Evolutionary conservation across 108 stramenopile species (phyloP), one percentile per base, ranked within the genome.

Genomic region (Aurantiochytrium sp.): DNA sequence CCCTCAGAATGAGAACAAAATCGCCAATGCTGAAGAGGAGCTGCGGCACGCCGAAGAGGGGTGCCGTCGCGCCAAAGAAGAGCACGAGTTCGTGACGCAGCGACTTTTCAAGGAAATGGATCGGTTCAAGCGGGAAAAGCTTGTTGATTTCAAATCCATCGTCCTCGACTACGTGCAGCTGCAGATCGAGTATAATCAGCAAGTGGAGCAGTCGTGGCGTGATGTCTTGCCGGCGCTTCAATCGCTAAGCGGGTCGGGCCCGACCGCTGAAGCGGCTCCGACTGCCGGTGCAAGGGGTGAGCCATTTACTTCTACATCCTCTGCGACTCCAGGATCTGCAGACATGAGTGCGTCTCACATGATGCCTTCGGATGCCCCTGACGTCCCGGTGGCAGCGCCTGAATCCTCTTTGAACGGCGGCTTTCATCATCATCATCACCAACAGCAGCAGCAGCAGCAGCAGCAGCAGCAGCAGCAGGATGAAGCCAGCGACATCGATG

Each of bases 61-160:
- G 6, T 94, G 95, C 44, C 92, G 96, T 29, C 83, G 90, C 19
- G 96, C 97, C 4, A 92, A 93, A 44, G 95, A 96, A 83, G 96
- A 96, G 73, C 97, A 97, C 94, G 95, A 96, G 58, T 91, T 94
- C 5, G 95, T 95, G 29, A 94, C 94, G 58, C 96, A 96, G 87
- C 94, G 98, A 10, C 96, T 97, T 4, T 90, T 98, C 45, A 93
- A 96, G n/a, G 98, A 98, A 92, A 97, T 98, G 18, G 97, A 96
- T 91, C 95, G 98, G 44, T 98, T 98, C 96, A 97, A 97, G 92
- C 60, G 96, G 25, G 97, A 98, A 89, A 97, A 97, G 90, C 96
- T 97, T 12, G 96, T 96, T 60, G 98, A 98, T 89, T 97, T 98
- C 96, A 95, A 96, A 72, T 91, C 93, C 73, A 95, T 96, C 25